Percentiles rank a stretch among this genome's conserved stretches.
Evolutionary conservation across 2,329 filamentous ascomycete species (phyloP).

Genomic region (Decorospora gaudefroyi): DNA sequence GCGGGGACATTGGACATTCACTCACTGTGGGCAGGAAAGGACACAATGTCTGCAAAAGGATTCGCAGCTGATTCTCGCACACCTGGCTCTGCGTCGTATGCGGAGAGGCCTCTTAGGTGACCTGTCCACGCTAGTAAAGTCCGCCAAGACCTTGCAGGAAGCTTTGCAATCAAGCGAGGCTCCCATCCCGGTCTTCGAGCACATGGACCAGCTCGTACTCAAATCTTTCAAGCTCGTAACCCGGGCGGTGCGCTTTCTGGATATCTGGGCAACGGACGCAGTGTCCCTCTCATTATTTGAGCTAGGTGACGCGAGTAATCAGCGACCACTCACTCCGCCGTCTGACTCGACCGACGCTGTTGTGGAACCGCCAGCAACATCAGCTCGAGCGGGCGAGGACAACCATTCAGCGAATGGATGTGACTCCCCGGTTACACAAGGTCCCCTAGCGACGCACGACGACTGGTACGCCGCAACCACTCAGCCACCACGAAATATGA

Average conservation of each 20-base stretch:
- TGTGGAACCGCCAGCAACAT: conserved; percentile 36
- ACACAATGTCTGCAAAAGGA: conserved; percentile 87
- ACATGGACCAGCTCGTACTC: conserved; percentile 89
- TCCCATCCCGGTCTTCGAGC: conserved; percentile 64
- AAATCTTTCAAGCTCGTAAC: conserved; percentile 95
- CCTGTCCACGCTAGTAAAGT: conserved; percentile 85
- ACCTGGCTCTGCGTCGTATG: conserved; percentile 75
- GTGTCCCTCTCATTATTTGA: conserved; percentile 56
- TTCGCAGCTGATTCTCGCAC: conserved; percentile 71
- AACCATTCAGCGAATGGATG: conserved; percentile 54
- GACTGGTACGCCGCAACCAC: conserved; percentile 34
- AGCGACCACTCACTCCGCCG: conserved; percentile 48
- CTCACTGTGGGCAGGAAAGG: conserved; percentile 66
- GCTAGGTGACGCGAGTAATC: conserved; percentile 37
- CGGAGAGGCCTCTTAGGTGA: conserved; percentile 89
- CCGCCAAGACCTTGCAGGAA: conserved; percentile 82
- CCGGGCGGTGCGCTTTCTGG: conserved; percentile 84
- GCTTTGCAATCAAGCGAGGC: conserved; percentile 55
- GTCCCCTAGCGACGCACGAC: conserved; percentile 32
- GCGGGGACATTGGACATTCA: neutral
- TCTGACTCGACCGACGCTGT: conserved; percentile 41
- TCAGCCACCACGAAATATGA: conserved; percentile 39
- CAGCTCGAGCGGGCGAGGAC: conserved; percentile 31
- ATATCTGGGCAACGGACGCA: conserved; percentile 70
- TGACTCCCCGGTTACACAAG: conserved; percentile 41